These are phyloP conservation scores for Boletus edulis DNA, from an alignment of 768 basidiomycete genomes.

Conservation along the genomic window DNA sequence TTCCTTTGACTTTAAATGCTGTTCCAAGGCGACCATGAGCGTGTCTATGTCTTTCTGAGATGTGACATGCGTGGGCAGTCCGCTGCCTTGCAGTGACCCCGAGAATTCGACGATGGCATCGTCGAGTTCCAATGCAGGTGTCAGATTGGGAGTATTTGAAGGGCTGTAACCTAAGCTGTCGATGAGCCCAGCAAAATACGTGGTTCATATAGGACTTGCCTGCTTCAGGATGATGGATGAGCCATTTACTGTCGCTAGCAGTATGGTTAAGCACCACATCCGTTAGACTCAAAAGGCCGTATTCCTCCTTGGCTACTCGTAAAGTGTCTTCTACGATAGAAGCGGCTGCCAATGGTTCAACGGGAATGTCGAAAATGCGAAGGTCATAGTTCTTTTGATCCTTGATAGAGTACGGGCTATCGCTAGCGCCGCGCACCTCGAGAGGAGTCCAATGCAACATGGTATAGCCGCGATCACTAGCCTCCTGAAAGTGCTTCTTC, in stretches of 20 bases:
- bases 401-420: conserved; percentile 92
- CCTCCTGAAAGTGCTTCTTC: conserved; percentile 78
- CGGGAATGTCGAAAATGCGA: conserved; percentile 54
- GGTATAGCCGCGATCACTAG: conserved; percentile 89
- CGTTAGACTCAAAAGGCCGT: conserved; percentile 84
- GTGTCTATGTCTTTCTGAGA: conserved; percentile 66
- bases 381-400: conserved; percentile 84
- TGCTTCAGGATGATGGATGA: conserved; percentile 92
- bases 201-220: conserved; percentile 45
- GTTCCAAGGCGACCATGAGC: conserved; percentile 62
- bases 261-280: conserved; percentile 99
- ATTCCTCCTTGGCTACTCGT: conserved; percentile 73
- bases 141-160: conserved; percentile 85
- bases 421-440: conserved; percentile 85
- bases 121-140: conserved; percentile 92
- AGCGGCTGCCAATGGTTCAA: conserved; percentile 50
- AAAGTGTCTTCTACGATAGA: conserved; percentile 63
- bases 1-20: conserved; percentile 59
- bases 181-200: conserved; percentile 1
- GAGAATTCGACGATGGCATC: conserved; percentile 84
- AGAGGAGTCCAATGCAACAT: conserved; percentile 98
- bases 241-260: conserved; percentile 90
- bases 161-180: conserved; percentile 74
- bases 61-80: conserved; percentile 68
- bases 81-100: conserved; percentile 53